phyloP scores from a whole-genome alignment of 108 stramenopile species.

The Heterococcus sp. region DNA sequence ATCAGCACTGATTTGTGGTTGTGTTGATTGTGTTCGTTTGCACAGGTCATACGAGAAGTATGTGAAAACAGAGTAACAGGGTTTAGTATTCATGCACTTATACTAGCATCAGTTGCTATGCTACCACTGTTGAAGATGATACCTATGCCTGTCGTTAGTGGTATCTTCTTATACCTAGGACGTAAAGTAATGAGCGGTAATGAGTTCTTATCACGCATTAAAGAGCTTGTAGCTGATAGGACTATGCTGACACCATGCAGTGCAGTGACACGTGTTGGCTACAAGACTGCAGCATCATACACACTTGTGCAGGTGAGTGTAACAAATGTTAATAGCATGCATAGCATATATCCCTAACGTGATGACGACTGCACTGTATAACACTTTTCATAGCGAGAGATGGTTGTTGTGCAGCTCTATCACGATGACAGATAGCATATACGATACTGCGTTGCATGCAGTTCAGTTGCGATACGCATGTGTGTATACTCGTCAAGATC shows the following conservation, averaged over 20 bases:
- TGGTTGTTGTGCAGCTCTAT: no score
- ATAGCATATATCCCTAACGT: no score
- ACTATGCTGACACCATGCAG: background rate
- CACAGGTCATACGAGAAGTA: background rate
- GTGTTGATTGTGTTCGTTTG: no score
- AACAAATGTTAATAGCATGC: no score
- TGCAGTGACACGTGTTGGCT: constrained; percentile 17
- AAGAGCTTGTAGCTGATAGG: background rate
- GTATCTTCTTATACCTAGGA: constrained; percentile 89
- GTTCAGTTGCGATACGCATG: no score
- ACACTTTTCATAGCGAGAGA: no score
- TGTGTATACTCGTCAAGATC: no score
- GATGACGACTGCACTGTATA: no score
- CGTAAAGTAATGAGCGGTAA: constrained; percentile 52
- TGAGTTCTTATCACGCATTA: constrained; percentile 13
- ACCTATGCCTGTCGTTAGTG: constrained; percentile 87
- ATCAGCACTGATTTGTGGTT: no score
- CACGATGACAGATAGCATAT: no score
- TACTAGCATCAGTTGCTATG: constrained; percentile 70
- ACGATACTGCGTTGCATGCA: no score
- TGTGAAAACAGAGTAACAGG: constrained; percentile 85
- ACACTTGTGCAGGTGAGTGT: constrained; percentile 29
- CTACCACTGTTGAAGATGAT: constrained; percentile 74
- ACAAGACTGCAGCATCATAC: constrained; percentile 14
- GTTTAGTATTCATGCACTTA: constrained; percentile 79